Evolutionary conservation across 2,329 filamentous ascomycete genomes (phyloP).

Genomic region (Ophiostoma montium): DNA sequence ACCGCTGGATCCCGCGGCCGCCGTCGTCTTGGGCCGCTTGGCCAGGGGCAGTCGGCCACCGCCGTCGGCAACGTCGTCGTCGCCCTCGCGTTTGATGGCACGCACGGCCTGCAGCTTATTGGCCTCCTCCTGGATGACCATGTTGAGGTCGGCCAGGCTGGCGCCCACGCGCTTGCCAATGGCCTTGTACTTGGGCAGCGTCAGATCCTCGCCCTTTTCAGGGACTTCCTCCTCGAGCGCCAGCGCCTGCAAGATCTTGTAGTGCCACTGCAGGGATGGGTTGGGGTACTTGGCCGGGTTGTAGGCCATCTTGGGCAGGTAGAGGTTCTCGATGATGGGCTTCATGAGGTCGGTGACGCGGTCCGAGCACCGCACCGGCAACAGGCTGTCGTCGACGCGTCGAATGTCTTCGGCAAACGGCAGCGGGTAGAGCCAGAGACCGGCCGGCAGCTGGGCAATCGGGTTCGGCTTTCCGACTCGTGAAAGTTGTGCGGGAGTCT

Average conservation of each 20-base stretch:
- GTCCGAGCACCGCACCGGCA: slow-evolving; percentile 45
- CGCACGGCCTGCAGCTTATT: slow-evolving; percentile 23
- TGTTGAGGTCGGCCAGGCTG: slow-evolving; percentile 65
- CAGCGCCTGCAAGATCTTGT: slow-evolving; percentile 79
- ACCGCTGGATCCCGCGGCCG: slow-evolving; percentile 17
- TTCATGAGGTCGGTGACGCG: slow-evolving; percentile 70
- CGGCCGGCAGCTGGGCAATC: slow-evolving; percentile 55
- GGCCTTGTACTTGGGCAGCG: slow-evolving; percentile 68
- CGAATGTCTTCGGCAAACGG: slow-evolving; percentile 85
- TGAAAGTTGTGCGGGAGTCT: not conserved
- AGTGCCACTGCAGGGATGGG: slow-evolving; percentile 90
- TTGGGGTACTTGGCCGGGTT: slow-evolving; percentile 84
- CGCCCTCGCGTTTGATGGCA: slow-evolving; percentile 37
- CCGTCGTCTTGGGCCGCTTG: slow-evolving; percentile 38
- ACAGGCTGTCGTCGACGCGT: slow-evolving; percentile 49
- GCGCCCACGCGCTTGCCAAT: slow-evolving; percentile 80
- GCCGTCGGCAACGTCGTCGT: slow-evolving; percentile 26
- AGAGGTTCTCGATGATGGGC: slow-evolving; percentile 66
- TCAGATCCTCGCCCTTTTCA: slow-evolving; percentile 59
- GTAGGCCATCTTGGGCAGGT: slow-evolving; percentile 74
- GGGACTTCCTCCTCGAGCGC: slow-evolving; percentile 87
- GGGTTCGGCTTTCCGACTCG: slow-evolving; percentile 42
- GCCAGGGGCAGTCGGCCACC: slow-evolving; percentile 19
- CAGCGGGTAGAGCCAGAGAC: slow-evolving; percentile 77
- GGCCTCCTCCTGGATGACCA: slow-evolving; percentile 46